Base-by-base conservation (phyloP, 371 early-diverging fungal species). In the Lichtheimia hyalospora region DNA sequence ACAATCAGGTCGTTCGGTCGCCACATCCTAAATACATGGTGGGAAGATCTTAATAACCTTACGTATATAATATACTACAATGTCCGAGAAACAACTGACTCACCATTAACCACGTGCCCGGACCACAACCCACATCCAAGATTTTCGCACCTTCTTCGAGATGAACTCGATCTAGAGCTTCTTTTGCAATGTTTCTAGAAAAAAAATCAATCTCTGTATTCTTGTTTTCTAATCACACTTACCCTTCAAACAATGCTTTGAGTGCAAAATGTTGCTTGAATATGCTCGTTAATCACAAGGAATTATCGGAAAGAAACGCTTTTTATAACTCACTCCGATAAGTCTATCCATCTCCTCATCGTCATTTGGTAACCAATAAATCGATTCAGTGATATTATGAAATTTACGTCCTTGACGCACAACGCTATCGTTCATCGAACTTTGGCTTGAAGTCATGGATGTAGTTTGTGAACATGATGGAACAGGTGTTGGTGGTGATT, bases 1-100 rank as follows among this genome's bases (percentile, higher is more conserved):
- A 55, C 78, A 73, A 12, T 73, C 70, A 15, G 84, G 83, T 56
- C 73, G 77, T 44, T 82, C 84, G 15, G 84, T 85, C 3, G 83
- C 78, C 25, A 61, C 53, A 20, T 61, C 61, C 61, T 66, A 53
- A 43, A 24, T 14, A 0, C 34, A 34, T 34, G 34, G 27, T 34
- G 34, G 34, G 34, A 34, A 5, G 34, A 10, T 34, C 34, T 34
- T 34, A 34, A 8, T 8, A 34, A 34, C 34, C 34, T 34, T 34
- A 27, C 7, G 27, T 27, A 27, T 27, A 27, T 27, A 27, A 27
- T 27, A 3, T 5, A 27, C 27, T 27, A 27, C 27, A 34, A 34
- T 8, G 10, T 34, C 34, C 34, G 34, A 27, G 34, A 50, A n/a
- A 24, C 24, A 46, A 8, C 5, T 15, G 20, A 44, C 52, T 40